Base-by-base conservation (phyloP, 345 rosid species). In the Bretschneidera sinensis region DNA sequence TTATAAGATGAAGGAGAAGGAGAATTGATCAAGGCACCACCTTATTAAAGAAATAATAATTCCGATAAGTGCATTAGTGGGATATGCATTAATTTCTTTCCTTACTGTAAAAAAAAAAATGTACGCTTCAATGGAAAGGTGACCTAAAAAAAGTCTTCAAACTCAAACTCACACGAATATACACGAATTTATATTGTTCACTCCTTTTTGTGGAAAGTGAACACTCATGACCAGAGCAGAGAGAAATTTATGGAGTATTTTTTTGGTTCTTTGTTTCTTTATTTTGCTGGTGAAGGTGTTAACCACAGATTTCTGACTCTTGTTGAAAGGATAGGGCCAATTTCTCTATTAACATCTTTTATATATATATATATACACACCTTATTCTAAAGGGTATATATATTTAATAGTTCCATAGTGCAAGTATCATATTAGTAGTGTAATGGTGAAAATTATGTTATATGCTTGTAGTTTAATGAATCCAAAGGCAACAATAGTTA, bases 141-240 rank as follows among this genome's bases (percentile, higher is more conserved):
- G 71, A 70, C 68, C 54, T 54, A 63, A 63, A 66, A 66, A n/a
- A n/a, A 63, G 66, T 62, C 25, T 22, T 43, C 15, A n/a, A n/a
- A n/a, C n/a, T n/a, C n/a, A n/a, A n/a, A n/a, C n/a, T n/a, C n/a
- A n/a, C n/a, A n/a, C n/a, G n/a, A n/a, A n/a, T n/a, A n/a, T n/a
- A n/a, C n/a, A n/a, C n/a, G n/a, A n/a, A n/a, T n/a, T n/a, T n/a
- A 22, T 17, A 24, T 55, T 31, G 13, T 50, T 50, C 51, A 43
- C 23, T 43, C 62, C 49, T 54, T 47, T 23, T 58, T 53, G 69
- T 50, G 66, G 67, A 64, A 71, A 39, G 31, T 47, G 48, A 66
- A 54, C 43, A 43, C 51, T 14, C 17, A 48, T 1, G 1, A 55
- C 18, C 13, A 66, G 16, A 24, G 22, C 45, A 33, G 50, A 28